Percentiles rank a stretch among this genome's conserved stretches.
Evolutionary conservation across 306 rosid genomes (phyloP).

Genomic region (Pueraria montana): DNA sequence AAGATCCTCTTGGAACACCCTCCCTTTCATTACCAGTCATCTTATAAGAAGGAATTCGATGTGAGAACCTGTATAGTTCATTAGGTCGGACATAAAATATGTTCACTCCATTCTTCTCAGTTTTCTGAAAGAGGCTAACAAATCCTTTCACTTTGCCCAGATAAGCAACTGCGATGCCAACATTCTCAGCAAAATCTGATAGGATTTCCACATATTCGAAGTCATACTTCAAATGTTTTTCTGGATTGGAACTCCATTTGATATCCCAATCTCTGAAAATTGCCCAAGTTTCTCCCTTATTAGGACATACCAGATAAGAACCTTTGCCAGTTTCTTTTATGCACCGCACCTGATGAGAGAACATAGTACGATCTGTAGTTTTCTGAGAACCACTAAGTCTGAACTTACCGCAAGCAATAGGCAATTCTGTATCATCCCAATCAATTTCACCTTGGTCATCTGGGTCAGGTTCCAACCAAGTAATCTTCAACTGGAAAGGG

Average conservation of each 20-base stretch:
- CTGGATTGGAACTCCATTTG: constrained; percentile 74
- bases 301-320: constrained; percentile 65
- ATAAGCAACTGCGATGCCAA: constrained; percentile 69
- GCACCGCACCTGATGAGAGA: constrained; percentile 77
- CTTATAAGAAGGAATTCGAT: constrained; percentile 76
- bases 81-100: constrained; percentile 58
- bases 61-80: constrained; percentile 81
- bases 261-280: constrained; percentile 85
- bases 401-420: constrained; percentile 83
- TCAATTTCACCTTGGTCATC: constrained; percentile 56
- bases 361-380: constrained; percentile 49
- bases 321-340: constrained; percentile 50
- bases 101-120: constrained; percentile 49
- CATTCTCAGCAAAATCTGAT: constrained; percentile 61
- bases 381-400: constrained; percentile 51
- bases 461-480: constrained; percentile 84
- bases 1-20: constrained; percentile 80
- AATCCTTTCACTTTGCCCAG: constrained; percentile 80
- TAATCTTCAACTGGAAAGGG: constrained; percentile 71
- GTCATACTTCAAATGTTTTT: constrained; percentile 51
- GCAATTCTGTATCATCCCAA: constrained; percentile 71
- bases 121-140: constrained; percentile 75
- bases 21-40: constrained; percentile 81
- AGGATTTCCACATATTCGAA: constrained; percentile 74
- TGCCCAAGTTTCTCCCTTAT: constrained; percentile 96